Conservation (phyloP, 2,329 filamentous ascomycete genomes). For the Diaporthe longicolla region DNA sequence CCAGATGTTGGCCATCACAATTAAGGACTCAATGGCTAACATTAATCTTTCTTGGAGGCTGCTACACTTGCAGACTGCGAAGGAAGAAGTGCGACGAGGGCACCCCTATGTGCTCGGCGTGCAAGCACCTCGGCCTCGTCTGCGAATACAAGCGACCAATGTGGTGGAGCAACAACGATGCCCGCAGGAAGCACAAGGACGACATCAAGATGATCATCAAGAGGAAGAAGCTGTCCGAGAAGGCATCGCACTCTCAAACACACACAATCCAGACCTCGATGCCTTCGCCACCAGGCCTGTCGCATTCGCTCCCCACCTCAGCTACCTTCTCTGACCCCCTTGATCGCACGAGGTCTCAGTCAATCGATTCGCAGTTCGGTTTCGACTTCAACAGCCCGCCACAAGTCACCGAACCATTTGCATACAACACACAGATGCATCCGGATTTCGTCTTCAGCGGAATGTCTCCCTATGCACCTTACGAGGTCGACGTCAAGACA, state of each 20-base stretch:
- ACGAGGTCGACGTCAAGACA: conserved; percentile 96
- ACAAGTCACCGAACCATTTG: conserved; percentile 67
- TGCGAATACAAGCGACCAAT: conserved; percentile 97
- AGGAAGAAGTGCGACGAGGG: conserved; percentile 80
- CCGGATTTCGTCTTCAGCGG: conserved; percentile 70
- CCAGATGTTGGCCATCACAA: conserved; percentile 23
- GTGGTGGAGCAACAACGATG: conserved; percentile 97
- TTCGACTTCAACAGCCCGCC: conserved; percentile 81
- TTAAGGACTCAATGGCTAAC: conserved; percentile 50
- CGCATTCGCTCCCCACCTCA: conserved; percentile 85
- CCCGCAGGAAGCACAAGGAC: conserved; percentile 89
- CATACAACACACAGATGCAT: conserved; percentile 75
- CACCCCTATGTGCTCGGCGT: conserved; percentile 73
- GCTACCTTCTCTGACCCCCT: conserved; percentile 83
- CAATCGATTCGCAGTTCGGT: conserved; percentile 84
- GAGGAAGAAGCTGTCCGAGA: conserved; percentile 93
- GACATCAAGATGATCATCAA: conserved; percentile 98
- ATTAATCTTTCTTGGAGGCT: conserved; percentile 60
- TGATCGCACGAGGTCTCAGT: conserved; percentile 80
- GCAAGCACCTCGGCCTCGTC: conserved; percentile 81
- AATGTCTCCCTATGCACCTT: conserved; percentile 73
- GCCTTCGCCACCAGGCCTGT: conserved; percentile 81
- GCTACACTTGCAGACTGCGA: conserved; percentile 77
- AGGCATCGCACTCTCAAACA: conserved; percentile 67
- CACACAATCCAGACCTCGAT: conserved; percentile 66